A percentile compares a stretch with the other conserved stretches of the same genome.
Conservation (phyloP, 2,329 filamentous ascomycete genomes). For the Biscogniauxia sp. region DNA sequence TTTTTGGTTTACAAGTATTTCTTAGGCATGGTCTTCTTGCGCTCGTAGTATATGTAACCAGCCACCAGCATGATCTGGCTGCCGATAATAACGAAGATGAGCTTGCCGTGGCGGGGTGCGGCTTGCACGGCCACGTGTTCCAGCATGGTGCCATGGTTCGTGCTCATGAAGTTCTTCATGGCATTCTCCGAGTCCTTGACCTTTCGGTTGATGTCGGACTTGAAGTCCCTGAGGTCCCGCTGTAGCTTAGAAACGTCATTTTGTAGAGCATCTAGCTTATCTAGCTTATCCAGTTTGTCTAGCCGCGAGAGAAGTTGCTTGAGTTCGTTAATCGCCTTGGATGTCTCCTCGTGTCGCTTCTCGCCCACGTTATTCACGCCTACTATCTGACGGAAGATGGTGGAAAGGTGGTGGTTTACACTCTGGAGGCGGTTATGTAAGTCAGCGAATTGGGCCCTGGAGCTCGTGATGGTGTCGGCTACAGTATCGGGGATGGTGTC, state of each 20-base stretch:
- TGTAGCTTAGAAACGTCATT: conserved; percentile 52
- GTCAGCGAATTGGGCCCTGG: conserved; percentile 71
- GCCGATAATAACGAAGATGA: conserved; percentile 69
- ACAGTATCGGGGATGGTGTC: conserved; percentile 46
- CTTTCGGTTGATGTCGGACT: conserved; percentile 52
- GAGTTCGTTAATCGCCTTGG: conserved; percentile 46
- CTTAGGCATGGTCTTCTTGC: conserved; percentile 76
- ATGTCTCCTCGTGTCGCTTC: conserved; percentile 55
- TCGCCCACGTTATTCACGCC: conserved; percentile 51
- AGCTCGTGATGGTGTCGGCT: conserved; percentile 47
- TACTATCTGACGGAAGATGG: conserved; percentile 58
- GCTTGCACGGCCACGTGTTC: conserved; percentile 46
- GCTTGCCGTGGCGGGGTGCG: conserved; percentile 48
- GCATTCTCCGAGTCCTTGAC: conserved; percentile 49
- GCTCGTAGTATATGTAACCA: conserved; percentile 77
- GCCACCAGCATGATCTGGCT: conserved; percentile 70
- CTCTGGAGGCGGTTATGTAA: conserved; percentile 79
- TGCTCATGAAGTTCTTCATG: conserved; percentile 50
- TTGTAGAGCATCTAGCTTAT: conserved; percentile 43
- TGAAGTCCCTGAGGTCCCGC: conserved; percentile 56
- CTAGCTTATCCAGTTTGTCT: conserved; percentile 42
- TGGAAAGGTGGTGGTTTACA: conserved; percentile 66
- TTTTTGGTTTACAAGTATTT: conserved; percentile 70
- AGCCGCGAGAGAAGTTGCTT: conserved; percentile 43
- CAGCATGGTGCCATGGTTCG: conserved; percentile 49